These are phyloP conservation scores for Phytophthora palmivora DNA, from an alignment of 352 stramenopile species.

Conservation along the genomic window DNA sequence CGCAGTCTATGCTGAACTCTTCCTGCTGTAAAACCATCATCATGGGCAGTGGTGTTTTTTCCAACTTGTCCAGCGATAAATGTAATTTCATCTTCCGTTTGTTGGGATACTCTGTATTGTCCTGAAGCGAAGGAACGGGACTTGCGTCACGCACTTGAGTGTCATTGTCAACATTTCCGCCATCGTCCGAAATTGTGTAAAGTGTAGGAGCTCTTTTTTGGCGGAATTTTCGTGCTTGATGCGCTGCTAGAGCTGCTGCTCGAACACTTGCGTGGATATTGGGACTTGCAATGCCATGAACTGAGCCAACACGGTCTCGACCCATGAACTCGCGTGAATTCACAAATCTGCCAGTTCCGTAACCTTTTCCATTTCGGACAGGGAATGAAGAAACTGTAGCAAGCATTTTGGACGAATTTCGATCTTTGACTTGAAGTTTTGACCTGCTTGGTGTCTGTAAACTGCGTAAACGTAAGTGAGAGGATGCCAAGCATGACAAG, in stretches of 20 bases:
- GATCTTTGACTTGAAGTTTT: too few relatives aligned
- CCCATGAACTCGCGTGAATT: slow-evolving; percentile 11
- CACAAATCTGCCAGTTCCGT: not conserved
- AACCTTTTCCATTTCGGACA: slow-evolving; percentile 33
- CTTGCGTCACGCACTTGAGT: slow-evolving; percentile 28
- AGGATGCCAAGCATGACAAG: slow-evolving; percentile 7
- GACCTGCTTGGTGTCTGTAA: too few relatives aligned
- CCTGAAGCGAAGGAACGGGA: slow-evolving; percentile 4
- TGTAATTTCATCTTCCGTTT: slow-evolving; percentile 66
- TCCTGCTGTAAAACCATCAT: slow-evolving; percentile 37
- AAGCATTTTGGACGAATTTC: slow-evolving; percentile 8
- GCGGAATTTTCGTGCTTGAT: slow-evolving; percentile 48
- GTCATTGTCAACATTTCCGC: not conserved
- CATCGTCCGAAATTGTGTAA: slow-evolving; percentile 10
- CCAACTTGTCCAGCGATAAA: slow-evolving; percentile 53
- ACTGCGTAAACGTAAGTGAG: not conserved
- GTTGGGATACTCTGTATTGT: slow-evolving; percentile 27
- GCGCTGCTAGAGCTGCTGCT: slow-evolving; percentile 60
- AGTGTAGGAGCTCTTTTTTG: slow-evolving; percentile 20
- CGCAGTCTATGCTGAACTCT: slow-evolving; percentile 15
- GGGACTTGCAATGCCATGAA: slow-evolving; percentile 34
- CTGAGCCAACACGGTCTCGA: slow-evolving; percentile 25
- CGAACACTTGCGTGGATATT: slow-evolving; percentile 42
- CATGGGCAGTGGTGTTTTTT: slow-evolving; percentile 42
- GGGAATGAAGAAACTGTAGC: slow-evolving; percentile 31